These are phyloP conservation scores for Daldinia sp. DNA, from an alignment of 2,329 filamentous ascomycete genomes.

Conservation along the genomic window DNA sequence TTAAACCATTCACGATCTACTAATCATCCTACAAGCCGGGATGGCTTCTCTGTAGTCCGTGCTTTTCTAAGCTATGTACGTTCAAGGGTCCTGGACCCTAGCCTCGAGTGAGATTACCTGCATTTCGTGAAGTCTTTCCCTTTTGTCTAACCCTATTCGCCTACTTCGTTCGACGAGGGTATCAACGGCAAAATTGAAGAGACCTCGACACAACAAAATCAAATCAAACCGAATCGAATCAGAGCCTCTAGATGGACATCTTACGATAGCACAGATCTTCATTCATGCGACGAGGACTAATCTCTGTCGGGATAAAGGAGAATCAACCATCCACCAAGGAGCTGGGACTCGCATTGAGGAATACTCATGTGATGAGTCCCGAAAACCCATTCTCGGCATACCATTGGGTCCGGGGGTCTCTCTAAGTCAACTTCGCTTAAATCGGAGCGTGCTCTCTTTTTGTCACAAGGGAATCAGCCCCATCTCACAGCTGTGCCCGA, in stretches of 20 bases:
- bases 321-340: conserved; percentile 41
- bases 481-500: conserved; percentile 15
- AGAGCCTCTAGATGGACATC: conserved; percentile 34
- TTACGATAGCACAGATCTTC: conserved; percentile 37
- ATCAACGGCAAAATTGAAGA: conserved; percentile 33
- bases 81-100: conserved; percentile 31
- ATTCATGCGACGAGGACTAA: conserved; percentile 35
- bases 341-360: conserved; percentile 40
- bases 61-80: conserved; percentile 22
- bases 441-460: conserved; percentile 16
- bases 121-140: conserved; percentile 34
- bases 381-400: conserved; percentile 32
- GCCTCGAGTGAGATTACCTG: conserved; percentile 40
- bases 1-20: conserved; percentile 36
- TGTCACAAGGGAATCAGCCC: conserved; percentile 23
- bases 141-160: conserved; percentile 41
- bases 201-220: conserved; percentile 17
- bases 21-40: conserved; percentile 33
- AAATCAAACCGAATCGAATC: conserved; percentile 23
- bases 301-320: conserved; percentile 41
- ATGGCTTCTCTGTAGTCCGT: conserved; percentile 23
- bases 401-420: conserved; percentile 32
- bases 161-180: conserved; percentile 34
- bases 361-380: conserved; percentile 45
- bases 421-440: conserved; percentile 41